Evolutionary conservation across 2,329 filamentous ascomycete species (phyloP), one percentile per base, ranked within the genome.

Genomic region (Colletotrichum brevisporum): DNA sequence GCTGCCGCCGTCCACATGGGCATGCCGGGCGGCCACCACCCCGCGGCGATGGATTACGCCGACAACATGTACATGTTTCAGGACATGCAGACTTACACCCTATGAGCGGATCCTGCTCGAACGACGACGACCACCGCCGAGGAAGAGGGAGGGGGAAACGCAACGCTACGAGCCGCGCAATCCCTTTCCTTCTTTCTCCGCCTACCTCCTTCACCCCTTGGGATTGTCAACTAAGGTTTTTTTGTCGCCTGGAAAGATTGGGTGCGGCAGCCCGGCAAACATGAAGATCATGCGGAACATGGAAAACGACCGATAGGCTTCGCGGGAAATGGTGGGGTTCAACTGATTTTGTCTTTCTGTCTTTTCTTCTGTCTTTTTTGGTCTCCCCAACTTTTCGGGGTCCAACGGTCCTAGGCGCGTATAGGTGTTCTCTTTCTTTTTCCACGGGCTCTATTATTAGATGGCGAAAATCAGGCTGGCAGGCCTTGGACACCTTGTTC

Each of bases 21-120:
- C 52, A 62, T 71, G 61, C 55, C 67, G 58, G 71, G 75, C 70
- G 71, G 66, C 43, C 18, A 18, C 61, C 66, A 72, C 52, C 31
- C 64, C 26, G 65, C 67, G 16, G 57, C 66, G 60, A 70, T 71
- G 54, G 75, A 77, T 27, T 69, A 72, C 26, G 63, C 78, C 45
- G 75, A 78, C 56, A 76, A 78, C 59, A 68, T 77, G 51, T 79
- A 73, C 71, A 71, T 78, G 64, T 79, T 77, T 60, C 71, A 74
- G 18, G 75, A 78, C 58, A 71, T 78, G 71, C 56, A 70, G 43
- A 54, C 27, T 21, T 75, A 71, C 65, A 54, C 72, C 47, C 61
- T 75, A 48, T 75, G 56, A 73, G 56, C 24, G 48, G 31, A 36
- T 43, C 39, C 31, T 53, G 65, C 48, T 62, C 31, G 31, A 36